phyloP scores from a whole-genome alignment of 495 filamentous ascomycete species.

The Letharia lupina region DNA sequence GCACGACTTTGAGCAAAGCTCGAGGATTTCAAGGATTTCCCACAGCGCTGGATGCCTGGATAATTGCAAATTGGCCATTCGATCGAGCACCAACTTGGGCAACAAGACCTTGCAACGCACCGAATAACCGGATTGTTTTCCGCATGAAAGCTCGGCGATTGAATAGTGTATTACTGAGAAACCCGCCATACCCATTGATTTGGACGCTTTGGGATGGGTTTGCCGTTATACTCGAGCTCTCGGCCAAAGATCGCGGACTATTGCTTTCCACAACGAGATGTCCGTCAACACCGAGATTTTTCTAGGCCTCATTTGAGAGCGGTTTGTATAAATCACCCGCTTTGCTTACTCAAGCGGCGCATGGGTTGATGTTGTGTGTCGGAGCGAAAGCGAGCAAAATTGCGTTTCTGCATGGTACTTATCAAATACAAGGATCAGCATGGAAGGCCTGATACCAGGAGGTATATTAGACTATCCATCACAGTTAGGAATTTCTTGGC shows the following conservation, averaged over 20 bases:
- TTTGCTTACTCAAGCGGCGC: slow-evolving; percentile 1
- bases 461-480: neutral
- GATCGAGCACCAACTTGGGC: no score
- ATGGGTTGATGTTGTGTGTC: neutral
- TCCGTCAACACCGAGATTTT: neutral
- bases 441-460: neutral
- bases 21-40: no score
- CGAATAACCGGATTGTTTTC: no score
- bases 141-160: no score
- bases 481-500: neutral
- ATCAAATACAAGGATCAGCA: neutral
- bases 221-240: neutral
- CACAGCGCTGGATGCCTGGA: no score
- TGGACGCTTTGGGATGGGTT: no score
- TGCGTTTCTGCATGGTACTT: neutral
- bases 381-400: neutral
- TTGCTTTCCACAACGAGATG: neutral
- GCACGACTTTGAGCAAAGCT: no score
- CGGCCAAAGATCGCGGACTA: neutral
- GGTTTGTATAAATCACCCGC: neutral
- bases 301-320: neutral
- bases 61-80: no score
- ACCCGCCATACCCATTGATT: no score
- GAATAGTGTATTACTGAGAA: no score
- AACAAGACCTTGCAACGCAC: no score